Base-by-base conservation (phyloP, 169 alveolate species). In the Eimeria necatrix region DNA sequence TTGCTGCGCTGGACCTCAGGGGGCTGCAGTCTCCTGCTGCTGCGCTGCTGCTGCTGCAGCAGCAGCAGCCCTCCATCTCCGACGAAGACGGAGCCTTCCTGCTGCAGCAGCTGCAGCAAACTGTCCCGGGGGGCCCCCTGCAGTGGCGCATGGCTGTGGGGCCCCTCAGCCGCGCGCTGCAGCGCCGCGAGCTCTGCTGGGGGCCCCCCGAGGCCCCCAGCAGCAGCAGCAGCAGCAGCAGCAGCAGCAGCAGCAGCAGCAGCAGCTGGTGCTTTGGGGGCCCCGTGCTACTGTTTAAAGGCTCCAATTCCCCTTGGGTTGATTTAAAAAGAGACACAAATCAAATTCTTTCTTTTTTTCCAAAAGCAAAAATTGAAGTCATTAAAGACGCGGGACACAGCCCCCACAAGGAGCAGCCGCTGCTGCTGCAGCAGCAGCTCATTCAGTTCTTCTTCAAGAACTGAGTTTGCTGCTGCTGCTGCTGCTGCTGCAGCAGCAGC, bases 211-310 rank as follows among this genome's bases (percentile, higher is more conserved):
- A 5, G 10, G 14, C 18, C 74, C 14, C 9, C 74, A 61, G 2
- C 24, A 61, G 74, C 74, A 61, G 32, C 74, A 61, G 74, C 74
- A 61, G 74, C 74, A 61, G 74, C 74, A 61, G 24, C 74, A 61
- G 74, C 74, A 61, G 74, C 74, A 61, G 74, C 74, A 61, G 74
- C 73, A 61, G 73, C 73, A 61, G 73, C 74, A 61, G 74, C 26
- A 61, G 74, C 26, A 61, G 74, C 74, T 20, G 74, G 41, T 1
- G 4, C 8, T 14, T 41, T 76, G 56, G 9, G 18, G 87, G 87
- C 18, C 87, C 87, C 26, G 16, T 76, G 61, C 22, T 76, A 16
- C 24, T 76, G 61, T 20, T 76, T 20, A 32, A 32, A 18, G 87
- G 87, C 12, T 4, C 7, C 18, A 4, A 14, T 0, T 76, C 87